phyloP scores from a whole-genome alignment of 163 green algal genomes.

The Scenedesmus sp. region DNA sequence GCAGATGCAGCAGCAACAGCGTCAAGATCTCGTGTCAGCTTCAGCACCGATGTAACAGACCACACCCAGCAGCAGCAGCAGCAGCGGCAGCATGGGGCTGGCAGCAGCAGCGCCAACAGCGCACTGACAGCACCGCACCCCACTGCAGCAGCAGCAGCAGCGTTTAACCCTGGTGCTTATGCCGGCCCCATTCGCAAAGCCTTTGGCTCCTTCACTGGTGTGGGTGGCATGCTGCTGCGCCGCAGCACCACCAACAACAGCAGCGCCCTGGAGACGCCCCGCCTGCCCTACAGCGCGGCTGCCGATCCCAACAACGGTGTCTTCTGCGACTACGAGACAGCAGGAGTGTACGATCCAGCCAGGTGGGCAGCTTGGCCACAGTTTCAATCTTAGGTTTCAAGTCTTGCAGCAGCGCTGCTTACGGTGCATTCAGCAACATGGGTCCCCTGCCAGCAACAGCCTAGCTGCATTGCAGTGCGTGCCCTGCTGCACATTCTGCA shows the following conservation, averaged over 20 bases:
- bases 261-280: not conserved
- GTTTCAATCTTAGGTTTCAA: no score
- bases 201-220: not conserved
- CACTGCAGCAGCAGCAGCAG: not conserved
- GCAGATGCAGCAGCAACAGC: not conserved
- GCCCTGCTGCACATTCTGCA: no score
- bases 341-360: slow-evolving; percentile 24
- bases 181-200: not conserved
- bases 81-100: not conserved
- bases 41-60: not conserved
- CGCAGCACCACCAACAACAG: not conserved
- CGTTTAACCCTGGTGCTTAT: not conserved
- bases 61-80: not conserved
- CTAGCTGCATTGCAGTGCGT: no score
- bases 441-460: no score
- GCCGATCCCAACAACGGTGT: not conserved
- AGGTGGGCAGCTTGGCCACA: not conserved
- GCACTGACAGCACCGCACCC: not conserved
- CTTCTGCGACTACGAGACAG: slow-evolving; percentile 37
- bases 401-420: no score
- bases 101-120: not conserved
- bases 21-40: not conserved
- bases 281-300: not conserved
- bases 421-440: no score
- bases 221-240: not conserved